Evolutionary conservation across 2,329 filamentous ascomycete genomes (phyloP).

Genomic region (Hymenoscyphus occultus): DNA sequence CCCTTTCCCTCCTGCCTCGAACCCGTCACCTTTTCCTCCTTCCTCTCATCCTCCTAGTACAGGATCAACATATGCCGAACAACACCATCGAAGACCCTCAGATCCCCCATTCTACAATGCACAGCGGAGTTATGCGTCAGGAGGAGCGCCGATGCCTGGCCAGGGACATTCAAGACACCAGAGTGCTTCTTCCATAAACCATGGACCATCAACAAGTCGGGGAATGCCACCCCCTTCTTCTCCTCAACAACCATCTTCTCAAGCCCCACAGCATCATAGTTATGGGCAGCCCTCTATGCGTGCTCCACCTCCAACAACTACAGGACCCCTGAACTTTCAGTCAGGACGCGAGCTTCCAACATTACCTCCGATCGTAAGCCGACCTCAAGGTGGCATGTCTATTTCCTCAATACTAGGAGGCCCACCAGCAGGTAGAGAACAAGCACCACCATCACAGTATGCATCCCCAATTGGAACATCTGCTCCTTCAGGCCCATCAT

Average conservation of each 20-base stretch:
- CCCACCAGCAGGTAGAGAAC: slow-evolving; percentile 46
- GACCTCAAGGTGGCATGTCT: slow-evolving; percentile 56
- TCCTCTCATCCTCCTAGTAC: slow-evolving; percentile 34
- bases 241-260: slow-evolving; percentile 43
- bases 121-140: slow-evolving; percentile 32
- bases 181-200: slow-evolving; percentile 36
- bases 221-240: slow-evolving; percentile 50
- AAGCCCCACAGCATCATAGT: slow-evolving; percentile 33
- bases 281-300: slow-evolving; percentile 38
- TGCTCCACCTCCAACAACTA: slow-evolving; percentile 41
- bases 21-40: slow-evolving; percentile 30
- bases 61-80: slow-evolving; percentile 32
- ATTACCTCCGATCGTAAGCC: slow-evolving; percentile 45
- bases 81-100: slow-evolving; percentile 37
- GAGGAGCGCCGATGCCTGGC: slow-evolving; percentile 28
- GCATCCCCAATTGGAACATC: slow-evolving; percentile 42
- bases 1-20: slow-evolving; percentile 32
- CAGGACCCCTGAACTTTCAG: slow-evolving; percentile 42
- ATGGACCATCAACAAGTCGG: slow-evolving; percentile 33
- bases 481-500: slow-evolving; percentile 37
- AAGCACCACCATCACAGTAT: slow-evolving; percentile 45
- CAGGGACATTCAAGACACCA: slow-evolving; percentile 34
- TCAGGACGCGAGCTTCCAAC: slow-evolving; percentile 54
- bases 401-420: slow-evolving; percentile 69
- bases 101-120: slow-evolving; percentile 35